Evolutionary conservation across 2,329 filamentous ascomycete genomes (phyloP), one percentile per base, ranked within the genome.

Genomic region (Chaetomium sp.): DNA sequence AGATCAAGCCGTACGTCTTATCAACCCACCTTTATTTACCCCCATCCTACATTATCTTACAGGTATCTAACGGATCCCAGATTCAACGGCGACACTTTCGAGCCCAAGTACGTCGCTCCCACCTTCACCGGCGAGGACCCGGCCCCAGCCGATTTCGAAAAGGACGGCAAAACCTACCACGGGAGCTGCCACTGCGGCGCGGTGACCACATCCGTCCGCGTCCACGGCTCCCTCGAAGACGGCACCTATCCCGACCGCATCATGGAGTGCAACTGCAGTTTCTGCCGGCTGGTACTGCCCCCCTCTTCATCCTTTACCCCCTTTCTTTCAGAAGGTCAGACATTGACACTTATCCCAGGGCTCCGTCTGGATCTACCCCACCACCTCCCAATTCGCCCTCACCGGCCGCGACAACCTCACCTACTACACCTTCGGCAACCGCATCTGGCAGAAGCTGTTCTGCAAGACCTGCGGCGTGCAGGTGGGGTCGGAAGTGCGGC

Each of bases 151-250:
- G 66, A 67, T 4, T 59, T 74, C 42, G 71, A 73, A 19, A 68
- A 27, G 19, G 19, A 69, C 38, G 70, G 69, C 41, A 70, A 69
- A 61, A 52, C 73, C 8, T 78, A 79, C 61, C 73, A 73, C 11
- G 79, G 78, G 7, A 74, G 75, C 64, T 81, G 79, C 64, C 78
- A 81, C 66, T 81, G 79, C 64, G 78, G 78, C 34, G 72, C 72
- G 19, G 69, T 81, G 32, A 73, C 67, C 12, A 53, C 78, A 1
- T 74, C 76, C 1, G 42, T 79, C 38, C 71, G 68, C 50, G 49
- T 62, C 32, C 68, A 69, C 55, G 72, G 72, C 59, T 71, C 75
- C 1, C 62, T 80, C 5, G 62, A 69, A 66, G 63, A 72, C 64
- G 9, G 69, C 27, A 55, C 61, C 0, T 61, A 64, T 51, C 53